Evolutionary conservation across 164 flowering plant genomes (phyloP), one percentile per base, ranked within the genome.

Genomic region (Hamamelis virginiana): DNA sequence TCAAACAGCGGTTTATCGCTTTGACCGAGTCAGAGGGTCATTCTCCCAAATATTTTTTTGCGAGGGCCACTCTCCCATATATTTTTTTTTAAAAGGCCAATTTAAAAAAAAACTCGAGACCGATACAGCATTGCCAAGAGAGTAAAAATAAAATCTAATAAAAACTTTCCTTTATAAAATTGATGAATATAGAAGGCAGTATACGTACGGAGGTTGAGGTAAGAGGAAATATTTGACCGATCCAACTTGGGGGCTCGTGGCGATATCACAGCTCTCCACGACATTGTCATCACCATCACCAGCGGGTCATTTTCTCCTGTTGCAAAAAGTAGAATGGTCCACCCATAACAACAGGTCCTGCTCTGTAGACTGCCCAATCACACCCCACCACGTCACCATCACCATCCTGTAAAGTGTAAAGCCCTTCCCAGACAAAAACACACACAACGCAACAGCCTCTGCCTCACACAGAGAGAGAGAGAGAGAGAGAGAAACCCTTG

Each of bases 361-460:
- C 64, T 21, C 28, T 15, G 16, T 18, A 26, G 45, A 57, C 15
- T 1, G 6, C 5, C 77, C 77, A 75, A 67, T 71, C 9, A 58
- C 0, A 1, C 3, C 6, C 5, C 43, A 46, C 71, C 78, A 67
- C 74, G 65, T 67, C 66, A 64, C 26, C 26, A 0, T n/a, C 19
- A 3, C 52, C 22, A 19, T 9, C 52, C 77, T 69, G 72, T 74
- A 74, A 69, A 74, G 77, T 22, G 21, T 8, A n/a, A n/a, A n/a
- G n/a, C 16, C 14, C 60, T 33, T 57, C 60, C 27, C 33, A 13
- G 5, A 8, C 60, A 12, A 18, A 16, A 46, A 13, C 60, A 48
- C n/a, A 16, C 66, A 26, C 26, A 18, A 50, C 8, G 5, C 59
- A 22, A 61, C 44, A 33, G 22, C 26, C n/a, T n/a, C n/a, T n/a